Evolutionary conservation across 305 asterid species (phyloP), one percentile per base, ranked within the genome.

Genomic region (Fraxinus xanthoxyloides): DNA sequence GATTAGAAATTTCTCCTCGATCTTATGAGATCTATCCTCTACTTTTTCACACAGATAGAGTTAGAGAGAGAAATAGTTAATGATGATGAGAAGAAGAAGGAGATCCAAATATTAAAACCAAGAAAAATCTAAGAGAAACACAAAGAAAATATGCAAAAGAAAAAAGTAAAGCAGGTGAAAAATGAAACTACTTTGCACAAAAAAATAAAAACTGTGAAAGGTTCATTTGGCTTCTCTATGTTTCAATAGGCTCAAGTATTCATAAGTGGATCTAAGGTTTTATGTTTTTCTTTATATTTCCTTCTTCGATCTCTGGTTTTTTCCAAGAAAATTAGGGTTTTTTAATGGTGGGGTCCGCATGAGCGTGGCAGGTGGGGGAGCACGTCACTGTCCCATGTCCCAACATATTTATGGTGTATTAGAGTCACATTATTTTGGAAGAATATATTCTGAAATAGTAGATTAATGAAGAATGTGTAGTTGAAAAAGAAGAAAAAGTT

Each of bases 331-430:
- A 84, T 84, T 84, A 88, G 92, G 93, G 90, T 80, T 90, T 89
- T 79, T 63, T 24, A 74, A 75, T 83, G 81, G 90, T 89, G 92
- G 92, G 92, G 89, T 84, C 54, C 79, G 34, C 75, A 83, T 86
- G 89, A 85, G 87, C 83, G 76, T 82, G 83, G 88, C 89, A 82
- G 78, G 89, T 90, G 87, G 89, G n/a, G 87, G 78, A 67, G 88
- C 89, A 89, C 80, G 93, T 91, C 89, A 87, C 87, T 86, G 80
- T 91, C 90, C 81, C 86, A 69, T 80, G 84, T 48, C 84, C 84
- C 88, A 26, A 90, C 84, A 51, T 79, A 72, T 84, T 75, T 30
- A 30, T 2, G 32, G 31, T 28, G 31, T 28, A 2, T 28, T 28
- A 1, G 2, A 28, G 31, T 2, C 31, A 28, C 31, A 28, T 28